Evolutionary conservation across 2,329 filamentous ascomycete genomes (phyloP), one percentile per base, ranked within the genome.

Genomic region (Trichoderma afroharzianum): DNA sequence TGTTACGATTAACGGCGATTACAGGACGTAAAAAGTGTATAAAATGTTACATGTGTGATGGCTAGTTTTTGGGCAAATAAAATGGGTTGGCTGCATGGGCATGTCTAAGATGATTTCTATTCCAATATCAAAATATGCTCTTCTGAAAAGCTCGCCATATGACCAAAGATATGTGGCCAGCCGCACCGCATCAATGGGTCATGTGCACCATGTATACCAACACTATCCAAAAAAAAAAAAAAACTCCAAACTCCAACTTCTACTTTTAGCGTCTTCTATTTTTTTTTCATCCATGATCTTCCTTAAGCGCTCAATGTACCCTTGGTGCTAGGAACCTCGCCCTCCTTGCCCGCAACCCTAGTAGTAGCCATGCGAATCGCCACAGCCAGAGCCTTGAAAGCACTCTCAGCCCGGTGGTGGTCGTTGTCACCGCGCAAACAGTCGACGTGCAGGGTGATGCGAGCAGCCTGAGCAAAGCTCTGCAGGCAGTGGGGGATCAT

Each of bases 401-500:
- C 96, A 80, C 93, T 96, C 88, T 98, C 96, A 11, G 96, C 95
- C 72, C 95, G 87, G 84, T 98, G 96, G 83, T 98, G 96, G 83
- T 98, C 96, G 82, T 98, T 99, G 74, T 92, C 89, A 67, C 96
- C 96, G 74, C 94, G 89, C 71, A 97, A 83, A 82, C 93, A 97
- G 83, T 98, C 94, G 72, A 99, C 93, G 84, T 99, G 96, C 79
- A 98, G 84, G n/a, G 96, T 99, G 68, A 98, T 87, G 30, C 94
- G 91, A 4, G 94, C 94, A 11, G 90, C 93, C 84, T 97, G 93
- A 55, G 95, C 95, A 83, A 98, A 99, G 84, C 92, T 96, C 86
- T 97, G 90, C 79, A 99, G 82, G 76, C 95, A 97, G 85, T 99
- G 96, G 59, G 95, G 95, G 55, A 99, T 90, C 96, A 99, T 99